Conservation (phyloP, 805 yeast genomes). For the Suhomyces sp. region DNA sequence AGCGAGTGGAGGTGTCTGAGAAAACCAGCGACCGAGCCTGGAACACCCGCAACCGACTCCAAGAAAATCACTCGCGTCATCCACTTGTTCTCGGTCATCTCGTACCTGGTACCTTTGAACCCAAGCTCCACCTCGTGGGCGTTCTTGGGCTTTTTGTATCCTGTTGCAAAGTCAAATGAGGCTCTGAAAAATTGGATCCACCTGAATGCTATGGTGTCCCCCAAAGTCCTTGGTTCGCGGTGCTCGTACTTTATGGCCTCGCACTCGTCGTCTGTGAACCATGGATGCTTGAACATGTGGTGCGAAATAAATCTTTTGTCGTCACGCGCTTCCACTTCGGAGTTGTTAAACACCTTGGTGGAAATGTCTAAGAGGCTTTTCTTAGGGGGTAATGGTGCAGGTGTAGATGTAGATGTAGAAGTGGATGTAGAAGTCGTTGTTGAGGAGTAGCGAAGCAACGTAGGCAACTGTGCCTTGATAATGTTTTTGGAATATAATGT, state of each 20-base stretch:
- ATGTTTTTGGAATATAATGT: neutral
- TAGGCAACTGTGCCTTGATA: neutral
- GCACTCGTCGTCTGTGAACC: constrained; percentile 28
- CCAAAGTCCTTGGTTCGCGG: constrained; percentile 42
- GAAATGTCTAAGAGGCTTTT: constrained; percentile 19
- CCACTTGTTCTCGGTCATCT: constrained; percentile 66
- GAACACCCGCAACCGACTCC: constrained; percentile 77
- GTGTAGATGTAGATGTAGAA: neutral
- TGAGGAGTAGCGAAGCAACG: neutral
- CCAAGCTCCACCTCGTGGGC: constrained; percentile 20
- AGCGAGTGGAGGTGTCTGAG: constrained; percentile 65
- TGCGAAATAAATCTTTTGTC: constrained; percentile 38
- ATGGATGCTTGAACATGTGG: constrained; percentile 38
- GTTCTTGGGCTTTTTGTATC: constrained; percentile 56
- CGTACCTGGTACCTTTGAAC: constrained; percentile 40
- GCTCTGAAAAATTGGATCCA: constrained; percentile 45
- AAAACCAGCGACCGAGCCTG: constrained; percentile 75
- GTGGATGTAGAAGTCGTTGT: neutral
- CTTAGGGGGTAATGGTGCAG: neutral
- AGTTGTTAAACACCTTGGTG: constrained; percentile 22
- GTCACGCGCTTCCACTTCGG: constrained; percentile 21
- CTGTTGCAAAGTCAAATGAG: constrained; percentile 60
- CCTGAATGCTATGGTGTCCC: constrained; percentile 52
- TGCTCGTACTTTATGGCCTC: constrained; percentile 47
- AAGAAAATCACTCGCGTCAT: constrained; percentile 58